Conservation (phyloP, 2,329 filamentous ascomycete species). For the Xylogone sp. region DNA sequence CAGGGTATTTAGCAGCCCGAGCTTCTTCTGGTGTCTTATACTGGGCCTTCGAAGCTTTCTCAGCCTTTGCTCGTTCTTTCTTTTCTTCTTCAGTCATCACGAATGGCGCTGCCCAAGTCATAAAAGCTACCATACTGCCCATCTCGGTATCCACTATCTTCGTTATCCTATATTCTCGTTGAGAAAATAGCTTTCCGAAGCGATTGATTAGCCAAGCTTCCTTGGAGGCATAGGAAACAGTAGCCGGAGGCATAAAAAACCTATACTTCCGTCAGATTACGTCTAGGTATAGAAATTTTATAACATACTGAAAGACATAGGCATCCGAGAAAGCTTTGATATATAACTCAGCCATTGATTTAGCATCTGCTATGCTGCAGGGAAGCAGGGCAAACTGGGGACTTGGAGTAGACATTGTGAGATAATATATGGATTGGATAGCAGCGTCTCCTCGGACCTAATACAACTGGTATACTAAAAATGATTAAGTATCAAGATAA, state of each 20-base stretch:
- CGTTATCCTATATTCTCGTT: constrained; percentile 27
- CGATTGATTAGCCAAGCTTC: constrained; percentile 27
- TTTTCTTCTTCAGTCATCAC: constrained; percentile 17
- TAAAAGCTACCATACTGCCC: constrained; percentile 27
- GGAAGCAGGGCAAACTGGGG: constrained; percentile 11
- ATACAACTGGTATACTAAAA: too few relatives aligned
- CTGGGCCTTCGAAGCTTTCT: constrained; percentile 2
- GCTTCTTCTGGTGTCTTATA: not conserved
- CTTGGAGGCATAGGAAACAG: constrained; percentile 12
- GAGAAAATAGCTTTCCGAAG: constrained; percentile 22
- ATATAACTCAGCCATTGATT: constrained; percentile 16
- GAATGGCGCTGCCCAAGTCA: constrained; percentile 32
- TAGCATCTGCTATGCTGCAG: constrained; percentile 24
- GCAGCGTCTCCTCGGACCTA: too few relatives aligned
- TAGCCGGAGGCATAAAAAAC: constrained; percentile 1
- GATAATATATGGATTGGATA: too few relatives aligned
- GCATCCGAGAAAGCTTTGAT: not conserved
- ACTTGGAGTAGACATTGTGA: not conserved
- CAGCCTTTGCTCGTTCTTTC: not conserved
- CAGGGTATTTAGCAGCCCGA: constrained; percentile 18
- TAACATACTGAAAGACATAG: constrained; percentile 12
- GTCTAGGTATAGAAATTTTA: constrained; percentile 21
- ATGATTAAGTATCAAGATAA: too few relatives aligned
- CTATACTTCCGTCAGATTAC: constrained; percentile 6
- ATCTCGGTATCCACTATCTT: constrained; percentile 27